Evolutionary conservation across 2,329 filamentous ascomycete species (phyloP).

Genomic region (Nothophoma quercina): DNA sequence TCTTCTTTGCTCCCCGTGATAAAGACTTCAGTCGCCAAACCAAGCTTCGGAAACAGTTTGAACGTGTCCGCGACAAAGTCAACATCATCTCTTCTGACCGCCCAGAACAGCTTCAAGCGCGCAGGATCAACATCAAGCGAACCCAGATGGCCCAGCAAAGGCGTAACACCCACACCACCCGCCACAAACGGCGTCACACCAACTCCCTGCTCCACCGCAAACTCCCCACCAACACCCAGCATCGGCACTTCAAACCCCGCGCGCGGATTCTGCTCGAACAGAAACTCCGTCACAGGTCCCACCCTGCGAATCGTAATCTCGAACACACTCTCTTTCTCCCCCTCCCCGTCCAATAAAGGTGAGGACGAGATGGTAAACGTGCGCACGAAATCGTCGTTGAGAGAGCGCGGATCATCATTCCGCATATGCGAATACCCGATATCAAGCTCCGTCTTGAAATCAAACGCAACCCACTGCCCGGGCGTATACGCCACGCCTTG

Average conservation of each 20-base stretch:
- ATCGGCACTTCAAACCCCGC: conserved; percentile 69
- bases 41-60: conserved; percentile 60
- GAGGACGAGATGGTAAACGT: conserved; percentile 81
- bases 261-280: conserved; percentile 65
- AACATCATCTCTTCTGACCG: conserved; percentile 67
- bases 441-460: conserved; percentile 73
- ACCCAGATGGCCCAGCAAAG: conserved; percentile 63
- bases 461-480: conserved; percentile 80
- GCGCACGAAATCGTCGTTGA: conserved; percentile 85
- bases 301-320: conserved; percentile 76
- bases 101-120: conserved; percentile 71
- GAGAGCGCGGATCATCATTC: conserved; percentile 76
- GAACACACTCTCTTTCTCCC: conserved; percentile 57
- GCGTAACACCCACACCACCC: conserved; percentile 84
- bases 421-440: conserved; percentile 83
- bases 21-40: conserved; percentile 65
- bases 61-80: conserved; percentile 69
- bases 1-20: conserved; percentile 61
- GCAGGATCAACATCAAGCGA: neutral
- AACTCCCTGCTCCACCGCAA: conserved; percentile 53
- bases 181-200: conserved; percentile 69
- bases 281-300: conserved; percentile 71
- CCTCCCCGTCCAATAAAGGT: conserved; percentile 41
- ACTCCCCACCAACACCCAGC: conserved; percentile 76
- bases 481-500: conserved; percentile 62